Base-by-base conservation (phyloP, 345 rosid species). In the Theobroma cacao region DNA sequence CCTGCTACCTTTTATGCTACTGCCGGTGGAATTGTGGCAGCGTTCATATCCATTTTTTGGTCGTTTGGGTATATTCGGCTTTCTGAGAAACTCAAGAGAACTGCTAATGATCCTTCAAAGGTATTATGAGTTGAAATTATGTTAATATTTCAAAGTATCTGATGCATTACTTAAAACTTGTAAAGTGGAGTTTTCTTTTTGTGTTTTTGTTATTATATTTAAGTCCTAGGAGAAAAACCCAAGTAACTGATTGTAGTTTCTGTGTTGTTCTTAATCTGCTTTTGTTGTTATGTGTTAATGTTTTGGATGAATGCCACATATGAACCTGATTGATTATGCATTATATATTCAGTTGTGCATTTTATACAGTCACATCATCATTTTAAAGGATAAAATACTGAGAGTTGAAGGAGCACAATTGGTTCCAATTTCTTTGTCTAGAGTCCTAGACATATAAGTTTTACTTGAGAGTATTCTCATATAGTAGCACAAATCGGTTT, bases 1-100 rank as follows among this genome's bases (percentile, higher is more conserved):
- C 98, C 98, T 26, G 84, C 91, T 30, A 91, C 93, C 0, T 97
- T 97, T 80, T 97, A 94, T 76, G 90, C 98, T 11, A 97, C 99
- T 31, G 85, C 95, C 6, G 94, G 89, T 41, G 98, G 98, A 48
- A 97, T 94, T 36, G 98, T 88, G 4, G 99, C 99, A 56, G 88
- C 93, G 0, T 97, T 94, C 82, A 86, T 94, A 60, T 97, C 99
- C 0, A 90, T 97, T 47, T 97, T 97, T 77, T 97, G 97, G 97
- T 97, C 99, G 2, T 97, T 94, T 79, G 98, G 98, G 20, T 93
- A 97, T 75, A 90, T 97, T 75, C 88, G 93, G 22, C 94, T 97
- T 40, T 89, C 99, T 0, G 99, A 94, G 78, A 93, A 85, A 80
- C 98, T 97, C 47, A 87, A 86, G 47, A 88, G 83, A 87, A 93